These are phyloP conservation scores for Phytophthora podocarpi DNA, from an alignment of 352 stramenopile genomes.

Conservation along the genomic window DNA sequence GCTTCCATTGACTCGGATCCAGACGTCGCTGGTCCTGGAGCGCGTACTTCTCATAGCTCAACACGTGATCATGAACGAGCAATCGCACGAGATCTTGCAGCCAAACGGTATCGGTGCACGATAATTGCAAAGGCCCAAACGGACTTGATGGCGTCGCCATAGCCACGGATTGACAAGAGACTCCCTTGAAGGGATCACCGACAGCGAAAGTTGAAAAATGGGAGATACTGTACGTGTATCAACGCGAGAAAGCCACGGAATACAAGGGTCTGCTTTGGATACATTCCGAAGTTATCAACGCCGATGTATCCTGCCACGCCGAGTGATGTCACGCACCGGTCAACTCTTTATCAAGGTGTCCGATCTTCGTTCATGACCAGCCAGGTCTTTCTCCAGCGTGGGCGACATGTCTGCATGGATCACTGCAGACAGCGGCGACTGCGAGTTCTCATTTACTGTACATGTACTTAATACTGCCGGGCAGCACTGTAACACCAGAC, in stretches of 20 bases:
- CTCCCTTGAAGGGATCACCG: not conserved
- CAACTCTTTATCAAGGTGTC: slow-evolving; percentile 12
- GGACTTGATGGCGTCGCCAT: slow-evolving; percentile 18
- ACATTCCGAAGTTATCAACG: not conserved
- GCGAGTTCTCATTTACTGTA: no score
- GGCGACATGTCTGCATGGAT: not conserved
- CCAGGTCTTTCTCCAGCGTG: no score
- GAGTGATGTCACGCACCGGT: slow-evolving; percentile 1
- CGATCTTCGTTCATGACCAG: slow-evolving; percentile 17
- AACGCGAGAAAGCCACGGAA: not conserved
- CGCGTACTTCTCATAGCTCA: slow-evolving; percentile 27
- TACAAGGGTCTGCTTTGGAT: slow-evolving; percentile 18
- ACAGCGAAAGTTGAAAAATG: slow-evolving; percentile 21
- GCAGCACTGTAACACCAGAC: not conserved
- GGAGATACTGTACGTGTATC: no score
- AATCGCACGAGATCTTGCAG: slow-evolving; percentile 28
- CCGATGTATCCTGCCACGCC: slow-evolving; percentile 15
- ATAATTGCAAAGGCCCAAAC: slow-evolving; percentile 29
- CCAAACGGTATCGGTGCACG: slow-evolving; percentile 19
- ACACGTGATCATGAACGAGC: slow-evolving; percentile 22
- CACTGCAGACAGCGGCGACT: not conserved
- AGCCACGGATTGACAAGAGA: no score
- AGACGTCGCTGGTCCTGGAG: slow-evolving; percentile 24
- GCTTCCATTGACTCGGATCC: slow-evolving; percentile 23
- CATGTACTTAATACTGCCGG: no score